phyloP scores from a whole-genome alignment of 169 alveolate species.

The Plasmodium falciparum region DNA sequence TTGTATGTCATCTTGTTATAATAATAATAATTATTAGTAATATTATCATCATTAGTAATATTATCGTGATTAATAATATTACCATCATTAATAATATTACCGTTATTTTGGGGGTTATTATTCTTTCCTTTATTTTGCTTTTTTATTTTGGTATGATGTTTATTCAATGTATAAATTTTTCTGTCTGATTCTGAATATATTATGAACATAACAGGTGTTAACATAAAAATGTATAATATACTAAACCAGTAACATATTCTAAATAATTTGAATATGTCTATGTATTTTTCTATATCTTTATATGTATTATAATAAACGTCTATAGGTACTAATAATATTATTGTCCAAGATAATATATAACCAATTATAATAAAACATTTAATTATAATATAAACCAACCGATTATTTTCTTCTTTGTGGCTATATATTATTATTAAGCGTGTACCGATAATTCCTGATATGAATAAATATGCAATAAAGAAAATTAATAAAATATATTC shows the following conservation, averaged over 20 bases:
- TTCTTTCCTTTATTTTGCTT: too few species aligned
- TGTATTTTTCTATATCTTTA: background rate
- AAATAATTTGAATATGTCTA: slow-evolving; percentile 8
- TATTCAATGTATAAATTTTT: background rate
- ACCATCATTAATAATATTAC: background rate
- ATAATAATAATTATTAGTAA: too few species aligned
- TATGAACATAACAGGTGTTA: slow-evolving; percentile 23
- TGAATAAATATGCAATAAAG: slow-evolving; percentile 7
- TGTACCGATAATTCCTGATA: slow-evolving; percentile 21
- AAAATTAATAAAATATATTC: slow-evolving; percentile 16
- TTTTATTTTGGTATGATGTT: too few species aligned
- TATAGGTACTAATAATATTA: slow-evolving; percentile 36
- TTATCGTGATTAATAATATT: background rate
- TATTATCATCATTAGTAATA: background rate
- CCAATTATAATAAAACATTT: slow-evolving; percentile 50
- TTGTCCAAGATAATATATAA: slow-evolving; percentile 32
- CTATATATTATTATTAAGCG: slow-evolving; percentile 16
- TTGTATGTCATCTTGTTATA: slow-evolving; percentile 1
- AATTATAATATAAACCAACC: background rate
- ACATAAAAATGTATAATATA: background rate
- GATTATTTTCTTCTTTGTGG: slow-evolving; percentile 38
- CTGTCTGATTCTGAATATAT: slow-evolving; percentile 14
- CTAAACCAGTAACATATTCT: slow-evolving; percentile 15
- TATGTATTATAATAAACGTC: slow-evolving; percentile 15
- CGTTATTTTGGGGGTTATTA: background rate